Percentiles rank a stretch among this genome's conserved stretches.
These are phyloP conservation scores for Rhodotorula sp. DNA, from an alignment of 1,284 basidiomycete genomes.

Conservation along the genomic window DNA sequence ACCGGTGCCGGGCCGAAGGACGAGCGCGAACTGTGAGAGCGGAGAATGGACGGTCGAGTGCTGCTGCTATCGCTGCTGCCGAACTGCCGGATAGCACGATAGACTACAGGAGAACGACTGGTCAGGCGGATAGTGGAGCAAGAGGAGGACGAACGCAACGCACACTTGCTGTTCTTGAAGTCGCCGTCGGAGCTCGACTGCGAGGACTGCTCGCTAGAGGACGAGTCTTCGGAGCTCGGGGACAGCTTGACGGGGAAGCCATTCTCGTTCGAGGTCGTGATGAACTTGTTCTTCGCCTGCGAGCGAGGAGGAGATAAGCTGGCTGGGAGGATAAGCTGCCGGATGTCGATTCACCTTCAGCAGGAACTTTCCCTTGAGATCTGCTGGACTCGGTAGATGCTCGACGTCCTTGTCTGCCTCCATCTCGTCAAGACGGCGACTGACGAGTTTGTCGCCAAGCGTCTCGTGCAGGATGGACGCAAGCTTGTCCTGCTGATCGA, in stretches of 20 bases:
- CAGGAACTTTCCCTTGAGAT: conserved; percentile 74
- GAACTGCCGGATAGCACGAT: conserved; percentile 31
- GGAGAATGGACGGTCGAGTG: background rate
- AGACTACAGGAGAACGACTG: conserved; percentile 7
- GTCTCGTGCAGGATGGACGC: conserved; percentile 73
- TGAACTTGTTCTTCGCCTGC: conserved; percentile 41
- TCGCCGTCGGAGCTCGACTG: conserved; percentile 44
- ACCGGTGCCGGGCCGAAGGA: background rate
- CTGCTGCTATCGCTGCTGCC: conserved; percentile 7
- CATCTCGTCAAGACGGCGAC: conserved; percentile 49
- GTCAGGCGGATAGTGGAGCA: too few relatives aligned
- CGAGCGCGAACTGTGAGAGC: conserved; percentile 3
- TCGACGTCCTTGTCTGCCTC: conserved; percentile 54
- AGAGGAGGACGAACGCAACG: too few relatives aligned
- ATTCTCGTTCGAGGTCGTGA: conserved; percentile 12
- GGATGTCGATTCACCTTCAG: conserved; percentile 63
- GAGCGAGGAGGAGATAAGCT: background rate
- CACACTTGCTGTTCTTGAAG: conserved; percentile 35
- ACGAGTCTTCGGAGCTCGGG: conserved; percentile 18
- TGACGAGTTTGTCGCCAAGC: conserved; percentile 73
- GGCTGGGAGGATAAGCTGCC: too few relatives aligned
- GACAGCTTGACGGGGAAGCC: conserved; percentile 22
- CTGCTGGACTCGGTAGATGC: conserved; percentile 79
- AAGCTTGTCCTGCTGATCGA: conserved; percentile 79
- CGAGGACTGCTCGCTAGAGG: conserved; percentile 33